phyloP scores from a whole-genome alignment of 305 asterid species.

The Fraxinus xanthoxyloides region DNA sequence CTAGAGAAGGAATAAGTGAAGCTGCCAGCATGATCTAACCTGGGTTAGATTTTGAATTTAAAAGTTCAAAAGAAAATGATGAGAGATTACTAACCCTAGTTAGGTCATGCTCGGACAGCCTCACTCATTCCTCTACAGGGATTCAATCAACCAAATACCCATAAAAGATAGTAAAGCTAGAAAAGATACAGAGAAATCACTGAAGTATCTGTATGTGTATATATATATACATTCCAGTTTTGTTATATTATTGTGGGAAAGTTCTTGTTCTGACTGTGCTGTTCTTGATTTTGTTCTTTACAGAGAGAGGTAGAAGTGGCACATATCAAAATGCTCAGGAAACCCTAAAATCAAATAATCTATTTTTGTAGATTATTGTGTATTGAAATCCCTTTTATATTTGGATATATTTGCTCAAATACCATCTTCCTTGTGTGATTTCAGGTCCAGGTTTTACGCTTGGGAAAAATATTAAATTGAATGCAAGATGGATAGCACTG shows the following conservation, averaged over 20 bases:
- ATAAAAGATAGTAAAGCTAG: constrained; percentile 10
- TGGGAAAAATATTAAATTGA: background rate
- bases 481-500: background rate
- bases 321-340: background rate
- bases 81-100: constrained; percentile 27
- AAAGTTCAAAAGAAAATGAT: background rate
- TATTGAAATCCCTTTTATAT: background rate
- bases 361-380: background rate
- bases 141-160: constrained; percentile 18
- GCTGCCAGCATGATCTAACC: constrained; percentile 99
- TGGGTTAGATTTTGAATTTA: constrained; percentile 25
- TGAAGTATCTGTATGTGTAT: constrained; percentile 7
- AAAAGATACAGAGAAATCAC: background rate
- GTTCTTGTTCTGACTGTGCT: background rate
- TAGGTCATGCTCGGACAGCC: constrained; percentile 96
- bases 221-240: background rate
- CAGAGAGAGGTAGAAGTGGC: background rate
- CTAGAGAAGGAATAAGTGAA: constrained; percentile 77
- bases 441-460: constrained; percentile 4
- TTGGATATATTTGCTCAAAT: background rate
- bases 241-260: background rate
- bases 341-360: background rate
- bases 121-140: constrained; percentile 78
- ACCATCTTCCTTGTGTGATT: background rate
- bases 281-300: background rate